A percentile compares a stretch with the other conserved stretches of the same genome.
These are phyloP conservation scores for Triadica sebifera DNA, from an alignment of 345 rosid species.

Conservation along the genomic window DNA sequence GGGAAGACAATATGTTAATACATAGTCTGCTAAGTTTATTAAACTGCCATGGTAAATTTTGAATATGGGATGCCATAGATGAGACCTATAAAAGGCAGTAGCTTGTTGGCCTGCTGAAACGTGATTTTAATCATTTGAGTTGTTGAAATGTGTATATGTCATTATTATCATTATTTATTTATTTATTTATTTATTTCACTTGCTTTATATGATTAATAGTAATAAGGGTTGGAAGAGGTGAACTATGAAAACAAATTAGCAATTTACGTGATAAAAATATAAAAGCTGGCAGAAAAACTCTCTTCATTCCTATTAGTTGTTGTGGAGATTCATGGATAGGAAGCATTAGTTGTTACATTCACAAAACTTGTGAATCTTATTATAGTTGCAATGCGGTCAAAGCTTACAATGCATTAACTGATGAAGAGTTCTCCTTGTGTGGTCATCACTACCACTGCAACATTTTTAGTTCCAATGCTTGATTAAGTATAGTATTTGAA, in stretches of 20 bases:
- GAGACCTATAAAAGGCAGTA: not conserved
- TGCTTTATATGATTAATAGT: not conserved
- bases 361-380: not conserved
- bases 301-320: not conserved
- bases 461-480: not conserved
- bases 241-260: no score
- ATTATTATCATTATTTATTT: not conserved
- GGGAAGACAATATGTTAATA: not conserved
- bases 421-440: not conserved
- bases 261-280: not conserved
- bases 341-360: not conserved
- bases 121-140: not conserved
- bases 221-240: not conserved
- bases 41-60: not conserved
- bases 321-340: not conserved
- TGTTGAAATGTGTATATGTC: not conserved
- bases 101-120: not conserved
- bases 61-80: not conserved
- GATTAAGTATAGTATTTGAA: not conserved
- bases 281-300: not conserved
- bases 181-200: no score
- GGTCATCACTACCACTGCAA: not conserved
- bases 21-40: not conserved
- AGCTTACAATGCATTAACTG: not conserved
- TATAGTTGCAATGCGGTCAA: not conserved